Evolutionary conservation across 2,329 filamentous ascomycete species (phyloP), one percentile per base, ranked within the genome.

Genomic region (Verticillium tricorpus): DNA sequence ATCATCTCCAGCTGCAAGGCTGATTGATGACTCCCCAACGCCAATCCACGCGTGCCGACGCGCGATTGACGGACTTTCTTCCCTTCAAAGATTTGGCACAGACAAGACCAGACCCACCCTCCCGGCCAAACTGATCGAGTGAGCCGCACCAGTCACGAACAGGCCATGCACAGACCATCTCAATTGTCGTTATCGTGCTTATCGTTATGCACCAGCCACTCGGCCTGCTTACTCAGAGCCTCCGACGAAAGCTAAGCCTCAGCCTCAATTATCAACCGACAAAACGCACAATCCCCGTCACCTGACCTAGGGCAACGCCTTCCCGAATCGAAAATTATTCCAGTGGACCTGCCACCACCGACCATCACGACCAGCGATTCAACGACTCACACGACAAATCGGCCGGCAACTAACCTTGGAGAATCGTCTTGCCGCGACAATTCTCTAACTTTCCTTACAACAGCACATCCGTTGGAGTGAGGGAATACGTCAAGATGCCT

Each of bases 401-500:
- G 77, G 80, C 78, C 74, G 70, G 72, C 72, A 61, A 60, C 67
- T 65, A 69, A 69, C 69, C 67, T 68, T 67, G 75, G 75, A 73
- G 70, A 75, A 77, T 74, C 74, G 77, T 77, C 78, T 79, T 77
- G 77, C 76, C 70, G 73, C 71, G 74, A 77, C 76, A 74, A 72
- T 75, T 72, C 71, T 70, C 70, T 70, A 70, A 74, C 72, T 72
- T 70, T 77, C 72, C 72, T 73, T 73, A 70, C 70, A 70, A 63
- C 70, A 74, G 72, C 71, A 74, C 31, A 56, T 56, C 25, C 58
- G 75, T 79, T 75, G 74, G 77, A 79, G 78, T 78, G 78, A 74
- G 74, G 74, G 74, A 75, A 75, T 73, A 77, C 81, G 81, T 82
- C 89, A 93, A 86, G 80, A 95, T 95, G 91, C 87, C 89, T 90